phyloP scores from a whole-genome alignment of 805 yeast species.

The Schizosaccharomyces pombe region DNA sequence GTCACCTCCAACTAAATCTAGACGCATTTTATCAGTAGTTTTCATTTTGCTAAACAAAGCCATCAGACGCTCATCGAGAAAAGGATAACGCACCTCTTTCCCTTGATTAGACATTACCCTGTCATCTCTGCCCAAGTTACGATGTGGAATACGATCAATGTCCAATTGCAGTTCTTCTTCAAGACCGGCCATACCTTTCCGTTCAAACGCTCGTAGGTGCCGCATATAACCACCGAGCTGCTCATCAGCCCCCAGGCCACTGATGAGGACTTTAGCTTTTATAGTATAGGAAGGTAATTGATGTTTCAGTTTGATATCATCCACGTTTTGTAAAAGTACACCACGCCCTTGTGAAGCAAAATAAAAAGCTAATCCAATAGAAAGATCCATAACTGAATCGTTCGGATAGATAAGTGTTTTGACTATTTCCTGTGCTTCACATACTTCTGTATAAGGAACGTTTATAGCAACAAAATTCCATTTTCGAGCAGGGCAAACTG shows the following conservation, averaged over 20 bases:
- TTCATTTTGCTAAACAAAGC: constrained; percentile 5
- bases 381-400: constrained; percentile 80
- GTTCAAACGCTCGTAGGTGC: constrained; percentile 24
- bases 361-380: constrained; percentile 85
- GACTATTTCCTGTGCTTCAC: constrained; percentile 28
- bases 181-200: constrained; percentile 23
- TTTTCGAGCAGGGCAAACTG: constrained; percentile 3
- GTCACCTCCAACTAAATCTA: constrained; percentile 14
- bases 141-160: constrained; percentile 43
- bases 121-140: constrained; percentile 83
- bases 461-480: constrained; percentile 28
- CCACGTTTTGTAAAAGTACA: constrained; percentile 4
- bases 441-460: constrained; percentile 46
- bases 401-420: constrained; percentile 54
- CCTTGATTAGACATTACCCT: constrained; percentile 72
- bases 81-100: constrained; percentile 75
- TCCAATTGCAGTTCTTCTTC: constrained; percentile 42
- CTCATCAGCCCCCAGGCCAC: constrained; percentile 96
- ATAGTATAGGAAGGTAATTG: constrained; percentile 21
- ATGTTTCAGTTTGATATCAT: constrained; percentile 3
- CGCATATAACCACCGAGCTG: constrained; percentile 87
- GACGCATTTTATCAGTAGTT: background rate
- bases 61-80: constrained; percentile 18
- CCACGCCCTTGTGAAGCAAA: constrained; percentile 52
- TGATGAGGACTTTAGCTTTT: constrained; percentile 44